Base-by-base conservation (phyloP, 257 asterid genomes). In the Gardenia jasminoides region DNA sequence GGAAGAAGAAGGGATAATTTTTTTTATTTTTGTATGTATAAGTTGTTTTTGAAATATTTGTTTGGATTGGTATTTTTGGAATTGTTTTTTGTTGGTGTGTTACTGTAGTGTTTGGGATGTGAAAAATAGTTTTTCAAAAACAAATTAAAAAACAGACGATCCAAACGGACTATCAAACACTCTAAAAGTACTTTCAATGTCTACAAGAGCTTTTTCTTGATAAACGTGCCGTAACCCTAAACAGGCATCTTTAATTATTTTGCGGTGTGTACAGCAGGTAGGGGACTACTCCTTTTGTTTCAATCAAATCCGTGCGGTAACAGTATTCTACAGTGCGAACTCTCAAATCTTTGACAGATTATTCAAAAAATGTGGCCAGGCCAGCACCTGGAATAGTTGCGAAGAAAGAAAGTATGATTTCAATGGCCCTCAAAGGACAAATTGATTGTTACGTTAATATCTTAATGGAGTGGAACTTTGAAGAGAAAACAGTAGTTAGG, bases 261-360 rank as follows among this genome's bases (percentile, higher is more conserved):
- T 74, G 16, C 58, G 68, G 69, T 54, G 69, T 54, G 54, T 74
- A 22, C 78, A 56, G 77, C 54, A 65, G 17, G 67, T 67, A 74
- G 47, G 17, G 67, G 77, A 74, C 22, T 39, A 33, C 33, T n/a
- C 3, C 22, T 4, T 4, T 6, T 33, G 2, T 50, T 46, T 41
- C 31, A 22, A 67, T 67, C 6, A 66, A 66, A 3, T 1, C 43
- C 54, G 10, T 22, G 47, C 26, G 8, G 2, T 69, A 69, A 69
- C 74, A 69, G 50, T 20, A 9, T 15, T 69, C 16, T 0, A 69
- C 3, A 39, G 22, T 36, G 28, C 50, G 7, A 36, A 10, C 19
- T 39, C 46, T 68, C 48, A 67, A 67, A 67, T 39, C 50, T 66
- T 66, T 67, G 28, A 17, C 0, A 13, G 22, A 50, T 50, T 50